Evolutionary conservation across 441 rosid species (phyloP).

Genomic region (Codiaeum variegatum): DNA sequence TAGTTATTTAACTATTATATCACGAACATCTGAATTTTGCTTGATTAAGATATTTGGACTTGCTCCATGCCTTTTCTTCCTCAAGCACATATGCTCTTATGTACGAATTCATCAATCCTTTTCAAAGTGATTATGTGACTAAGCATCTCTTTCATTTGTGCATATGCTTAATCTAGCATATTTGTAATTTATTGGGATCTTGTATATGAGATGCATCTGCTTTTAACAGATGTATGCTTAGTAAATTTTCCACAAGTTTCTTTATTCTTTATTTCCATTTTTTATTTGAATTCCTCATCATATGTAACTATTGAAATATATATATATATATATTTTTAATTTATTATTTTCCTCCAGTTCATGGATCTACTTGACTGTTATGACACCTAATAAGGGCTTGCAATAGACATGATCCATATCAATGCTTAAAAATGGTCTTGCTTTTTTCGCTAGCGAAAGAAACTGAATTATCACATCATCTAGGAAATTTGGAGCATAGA

Average conservation of each 20-base stretch:
- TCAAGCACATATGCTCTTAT: not conserved
- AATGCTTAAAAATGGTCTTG: not conserved
- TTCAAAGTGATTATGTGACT: too few species aligned
- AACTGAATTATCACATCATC: not conserved
- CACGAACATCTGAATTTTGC: not conserved
- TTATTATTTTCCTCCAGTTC: not conserved
- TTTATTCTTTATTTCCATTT: not conserved
- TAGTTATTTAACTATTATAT: not conserved
- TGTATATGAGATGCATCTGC: not conserved
- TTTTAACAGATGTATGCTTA: not conserved
- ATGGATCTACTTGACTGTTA: not conserved
- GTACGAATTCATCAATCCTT: too few species aligned
- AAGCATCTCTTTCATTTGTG: not conserved
- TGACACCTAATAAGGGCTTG: not conserved
- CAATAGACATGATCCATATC: not conserved
- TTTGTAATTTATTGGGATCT: not conserved
- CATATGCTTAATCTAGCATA: not conserved
- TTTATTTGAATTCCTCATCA: not conserved
- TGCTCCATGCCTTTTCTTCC: not conserved
- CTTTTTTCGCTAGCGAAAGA: not conserved
- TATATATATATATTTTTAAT: not conserved
- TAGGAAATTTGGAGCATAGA: not conserved
- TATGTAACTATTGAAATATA: not conserved
- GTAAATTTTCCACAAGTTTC: not conserved
- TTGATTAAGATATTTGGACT: not conserved